A percentile compares a stretch with the other conserved stretches of the same genome.
phyloP scores from a whole-genome alignment of 352 stramenopile species.

The Phytophthora multivora region DNA sequence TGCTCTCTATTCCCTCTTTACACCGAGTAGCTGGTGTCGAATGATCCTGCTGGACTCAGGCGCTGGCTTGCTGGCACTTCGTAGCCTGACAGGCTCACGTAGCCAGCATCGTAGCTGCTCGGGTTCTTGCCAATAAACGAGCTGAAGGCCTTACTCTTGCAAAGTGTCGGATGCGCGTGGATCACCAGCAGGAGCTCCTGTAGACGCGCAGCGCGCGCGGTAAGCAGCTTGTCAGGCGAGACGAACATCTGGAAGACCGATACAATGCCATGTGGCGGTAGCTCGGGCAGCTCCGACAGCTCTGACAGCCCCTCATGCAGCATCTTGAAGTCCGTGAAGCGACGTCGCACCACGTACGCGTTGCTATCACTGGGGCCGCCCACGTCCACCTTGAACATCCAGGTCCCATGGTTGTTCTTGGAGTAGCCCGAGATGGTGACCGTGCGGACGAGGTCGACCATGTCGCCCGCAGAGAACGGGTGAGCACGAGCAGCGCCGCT shows the following conservation, averaged over 20 bases:
- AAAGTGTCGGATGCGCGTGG: conserved; percentile 56
- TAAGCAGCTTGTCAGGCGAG: conserved; percentile 59
- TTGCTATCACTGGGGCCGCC: conserved; percentile 51
- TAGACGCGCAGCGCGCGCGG: conserved; percentile 52
- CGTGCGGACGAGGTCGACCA: conserved; percentile 44
- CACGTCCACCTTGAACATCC: conserved; percentile 81
- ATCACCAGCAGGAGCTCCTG: conserved; percentile 67
- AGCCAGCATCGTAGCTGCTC: conserved; percentile 63
- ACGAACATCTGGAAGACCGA: conserved; percentile 76
- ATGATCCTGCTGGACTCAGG: conserved; percentile 17
- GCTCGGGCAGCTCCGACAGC: conserved; percentile 42
- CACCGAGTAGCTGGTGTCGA: conserved; percentile 33
- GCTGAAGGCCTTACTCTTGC: conserved; percentile 45
- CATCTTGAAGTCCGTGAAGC: conserved; percentile 78
- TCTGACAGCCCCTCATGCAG: conserved; percentile 62
- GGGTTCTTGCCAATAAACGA: conserved; percentile 78
- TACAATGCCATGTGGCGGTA: conserved; percentile 67
- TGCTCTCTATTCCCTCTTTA: conserved; percentile 11
- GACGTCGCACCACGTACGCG: conserved; percentile 70
- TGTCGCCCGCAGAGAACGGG: conserved; percentile 60
- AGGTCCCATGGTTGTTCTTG: conserved; percentile 70
- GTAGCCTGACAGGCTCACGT: conserved; percentile 75
- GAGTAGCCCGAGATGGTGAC: conserved; percentile 70
- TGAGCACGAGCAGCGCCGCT: conserved; percentile 33
- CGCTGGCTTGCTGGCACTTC: conserved; percentile 55